phyloP scores from a whole-genome alignment of 129 eudicot genomes.

The Helianthus annuus region DNA sequence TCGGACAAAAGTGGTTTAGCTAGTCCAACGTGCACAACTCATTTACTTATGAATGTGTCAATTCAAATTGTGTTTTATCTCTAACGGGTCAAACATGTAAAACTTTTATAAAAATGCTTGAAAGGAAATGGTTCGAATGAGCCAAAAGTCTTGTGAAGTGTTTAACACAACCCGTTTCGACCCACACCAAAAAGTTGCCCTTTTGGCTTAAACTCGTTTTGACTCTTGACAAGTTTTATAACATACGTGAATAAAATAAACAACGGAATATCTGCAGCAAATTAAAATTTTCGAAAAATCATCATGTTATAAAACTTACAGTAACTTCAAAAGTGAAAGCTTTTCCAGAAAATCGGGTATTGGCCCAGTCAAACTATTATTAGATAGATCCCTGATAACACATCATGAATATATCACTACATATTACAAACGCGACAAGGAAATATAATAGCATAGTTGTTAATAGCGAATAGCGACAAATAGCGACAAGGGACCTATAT shows the following conservation, averaged over 20 bases:
- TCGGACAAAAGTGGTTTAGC: too few relatives aligned
- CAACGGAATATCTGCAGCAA: neutral
- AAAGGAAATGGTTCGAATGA: too few relatives aligned
- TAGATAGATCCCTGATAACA: slow-evolving; percentile 37
- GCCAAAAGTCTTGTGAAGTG: neutral
- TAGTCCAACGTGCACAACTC: too few relatives aligned
- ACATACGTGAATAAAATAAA: neutral
- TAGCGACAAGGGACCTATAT: too few relatives aligned
- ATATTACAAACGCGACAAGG: neutral
- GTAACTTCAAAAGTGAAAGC: slow-evolving; percentile 21
- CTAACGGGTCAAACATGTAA: neutral
- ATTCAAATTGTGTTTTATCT: too few relatives aligned
- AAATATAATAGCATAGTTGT: slow-evolving; percentile 1
- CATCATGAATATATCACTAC: slow-evolving; percentile 5
- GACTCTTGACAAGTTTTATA: neutral
- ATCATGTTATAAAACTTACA: slow-evolving; percentile 26
- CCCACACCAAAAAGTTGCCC: neutral
- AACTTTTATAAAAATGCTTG: too few relatives aligned
- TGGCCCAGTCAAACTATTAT: slow-evolving; percentile 39
- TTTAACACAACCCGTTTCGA: neutral
- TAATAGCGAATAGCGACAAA: too few relatives aligned
- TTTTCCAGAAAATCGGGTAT: slow-evolving; percentile 38
- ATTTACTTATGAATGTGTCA: too few relatives aligned
- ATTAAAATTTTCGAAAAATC: neutral
- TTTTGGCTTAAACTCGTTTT: neutral